Evolutionary conservation across 805 yeast species (phyloP).

Genomic region (Candida vaughaniae): DNA sequence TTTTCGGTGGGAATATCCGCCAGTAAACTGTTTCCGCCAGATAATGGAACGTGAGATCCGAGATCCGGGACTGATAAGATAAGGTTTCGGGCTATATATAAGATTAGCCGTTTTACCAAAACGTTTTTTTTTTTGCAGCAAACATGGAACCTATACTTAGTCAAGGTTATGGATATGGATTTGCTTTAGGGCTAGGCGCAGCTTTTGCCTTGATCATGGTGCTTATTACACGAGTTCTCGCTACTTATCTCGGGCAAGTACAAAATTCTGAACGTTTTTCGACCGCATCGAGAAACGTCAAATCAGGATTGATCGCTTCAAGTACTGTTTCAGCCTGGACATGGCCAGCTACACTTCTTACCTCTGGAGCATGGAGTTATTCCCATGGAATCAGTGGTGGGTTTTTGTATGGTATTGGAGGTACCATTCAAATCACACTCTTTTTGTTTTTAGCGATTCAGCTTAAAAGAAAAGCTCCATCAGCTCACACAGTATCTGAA

Average conservation of each 20-base stretch:
- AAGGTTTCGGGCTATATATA: too few species aligned
- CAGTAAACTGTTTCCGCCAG: too few species aligned
- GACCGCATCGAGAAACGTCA: slow-evolving; percentile 44
- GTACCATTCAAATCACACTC: slow-evolving; percentile 17
- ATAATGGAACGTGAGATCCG: too few species aligned
- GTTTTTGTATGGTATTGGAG: slow-evolving; percentile 36
- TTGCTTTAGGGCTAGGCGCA: slow-evolving; percentile 46
- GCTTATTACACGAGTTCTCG: slow-evolving; percentile 27
- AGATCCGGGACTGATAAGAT: too few species aligned
- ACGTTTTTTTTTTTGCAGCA: too few species aligned
- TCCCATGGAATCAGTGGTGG: slow-evolving; percentile 43
- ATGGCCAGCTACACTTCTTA: slow-evolving; percentile 33
- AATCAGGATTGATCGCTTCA: slow-evolving; percentile 42
- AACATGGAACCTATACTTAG: slow-evolving; percentile 8
- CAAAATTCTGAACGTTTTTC: slow-evolving; percentile 44
- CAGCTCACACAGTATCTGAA: slow-evolving; percentile 20
- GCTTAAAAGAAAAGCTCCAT: slow-evolving; percentile 17
- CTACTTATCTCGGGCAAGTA: slow-evolving; percentile 36
- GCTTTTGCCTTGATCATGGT: slow-evolving; percentile 43
- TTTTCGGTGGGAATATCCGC: too few species aligned
- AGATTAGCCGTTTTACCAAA: too few species aligned
- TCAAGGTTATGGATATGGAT: slow-evolving; percentile 36
- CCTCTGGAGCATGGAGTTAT: slow-evolving; percentile 39
- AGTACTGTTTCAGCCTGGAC: slow-evolving; percentile 51
- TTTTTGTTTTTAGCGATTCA: slow-evolving; percentile 21